phyloP scores from a whole-genome alignment of 2,329 filamentous ascomycete genomes.

The Juglanconis juglandina region DNA sequence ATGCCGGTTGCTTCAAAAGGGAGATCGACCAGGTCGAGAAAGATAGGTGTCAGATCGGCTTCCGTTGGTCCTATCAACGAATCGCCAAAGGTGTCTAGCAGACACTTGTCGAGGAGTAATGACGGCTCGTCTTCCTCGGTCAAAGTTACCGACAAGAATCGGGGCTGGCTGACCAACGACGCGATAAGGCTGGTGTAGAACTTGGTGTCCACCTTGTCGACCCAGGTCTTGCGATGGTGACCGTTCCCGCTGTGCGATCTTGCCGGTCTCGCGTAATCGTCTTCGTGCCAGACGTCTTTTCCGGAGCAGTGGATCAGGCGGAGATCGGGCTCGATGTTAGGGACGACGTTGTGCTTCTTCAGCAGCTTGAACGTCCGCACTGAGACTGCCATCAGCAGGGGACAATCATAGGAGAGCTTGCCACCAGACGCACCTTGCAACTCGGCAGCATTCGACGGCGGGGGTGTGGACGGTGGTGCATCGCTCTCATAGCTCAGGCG shows the following conservation, averaged over 20 bases:
- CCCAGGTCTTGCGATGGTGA: constrained; percentile 42
- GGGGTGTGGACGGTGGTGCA: constrained; percentile 61
- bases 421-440: constrained; percentile 50
- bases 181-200: constrained; percentile 62
- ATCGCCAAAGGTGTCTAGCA: constrained; percentile 65
- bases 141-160: constrained; percentile 71
- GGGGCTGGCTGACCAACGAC: constrained; percentile 58
- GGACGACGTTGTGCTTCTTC: constrained; percentile 70
- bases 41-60: constrained; percentile 77
- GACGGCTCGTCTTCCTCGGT: constrained; percentile 72
- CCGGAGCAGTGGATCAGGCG: constrained; percentile 81
- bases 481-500: constrained; percentile 30
- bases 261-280: constrained; percentile 32
- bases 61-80: constrained; percentile 73
- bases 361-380: constrained; percentile 78
- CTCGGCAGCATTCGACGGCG: constrained; percentile 73
- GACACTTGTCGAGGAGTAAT: constrained; percentile 65
- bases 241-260: constrained; percentile 36
- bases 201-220: constrained; percentile 59
- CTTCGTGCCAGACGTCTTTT: constrained; percentile 40
- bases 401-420: not conserved
- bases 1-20: constrained; percentile 90
- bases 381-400: not conserved
- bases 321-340: constrained; percentile 65
- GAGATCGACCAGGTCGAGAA: constrained; percentile 75